A percentile compares a stretch with the other conserved stretches of the same genome.
These are phyloP conservation scores for Tetrahymena malaccensis DNA, from an alignment of 73 alveolate species.

Conservation along the genomic window DNA sequence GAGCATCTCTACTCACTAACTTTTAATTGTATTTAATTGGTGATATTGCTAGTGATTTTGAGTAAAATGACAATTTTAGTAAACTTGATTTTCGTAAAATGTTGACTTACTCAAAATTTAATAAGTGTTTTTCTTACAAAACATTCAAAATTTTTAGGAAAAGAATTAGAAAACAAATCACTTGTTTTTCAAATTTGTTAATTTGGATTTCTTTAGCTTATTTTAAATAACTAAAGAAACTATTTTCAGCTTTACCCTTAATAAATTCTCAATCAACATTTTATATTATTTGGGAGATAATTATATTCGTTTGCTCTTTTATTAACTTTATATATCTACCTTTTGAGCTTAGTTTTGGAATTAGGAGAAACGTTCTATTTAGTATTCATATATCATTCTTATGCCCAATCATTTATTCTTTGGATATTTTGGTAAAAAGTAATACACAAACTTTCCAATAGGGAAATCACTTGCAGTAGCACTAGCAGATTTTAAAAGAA, in stretches of 20 bases:
- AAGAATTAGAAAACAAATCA: too few relatives aligned
- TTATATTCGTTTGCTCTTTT: neutral
- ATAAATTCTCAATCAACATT: neutral
- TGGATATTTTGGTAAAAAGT: neutral
- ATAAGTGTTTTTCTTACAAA: too few relatives aligned
- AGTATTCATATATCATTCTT: neutral
- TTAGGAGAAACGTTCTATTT: neutral
- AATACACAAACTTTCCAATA: neutral
- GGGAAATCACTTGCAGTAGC: neutral
- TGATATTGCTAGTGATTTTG: neutral
- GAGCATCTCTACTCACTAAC: neutral
- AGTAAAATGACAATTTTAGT: neutral
- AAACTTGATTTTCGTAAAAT: neutral
- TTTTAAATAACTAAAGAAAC: too few relatives aligned
- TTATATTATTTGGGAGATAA: neutral
- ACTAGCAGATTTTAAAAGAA: neutral
- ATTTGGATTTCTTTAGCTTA: neutral
- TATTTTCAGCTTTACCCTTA: neutral
- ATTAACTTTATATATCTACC: neutral
- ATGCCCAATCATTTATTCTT: neutral
- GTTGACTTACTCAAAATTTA: neutral
- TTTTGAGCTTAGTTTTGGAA: neutral
- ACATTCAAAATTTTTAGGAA: neutral
- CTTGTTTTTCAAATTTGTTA: neutral
- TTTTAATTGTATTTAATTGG: neutral